Evolutionary conservation across 2,329 filamentous ascomycete species (phyloP).

Genomic region (Mollisia scopiformis): DNA sequence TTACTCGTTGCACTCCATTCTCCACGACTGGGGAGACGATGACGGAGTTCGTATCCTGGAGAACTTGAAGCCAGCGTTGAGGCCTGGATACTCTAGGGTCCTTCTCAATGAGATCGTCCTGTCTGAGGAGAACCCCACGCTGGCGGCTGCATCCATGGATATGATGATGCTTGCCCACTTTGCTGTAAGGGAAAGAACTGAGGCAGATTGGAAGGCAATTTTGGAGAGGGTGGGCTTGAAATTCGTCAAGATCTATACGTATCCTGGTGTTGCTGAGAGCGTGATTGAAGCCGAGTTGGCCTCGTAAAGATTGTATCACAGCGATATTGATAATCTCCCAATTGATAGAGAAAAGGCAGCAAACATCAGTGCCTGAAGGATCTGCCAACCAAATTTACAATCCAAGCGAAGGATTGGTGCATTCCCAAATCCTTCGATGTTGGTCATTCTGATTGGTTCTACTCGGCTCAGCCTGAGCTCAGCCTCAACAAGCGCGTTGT

Average conservation of each 20-base stretch:
- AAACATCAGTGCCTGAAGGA: too few relatives aligned
- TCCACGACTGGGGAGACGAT: constrained; percentile 38
- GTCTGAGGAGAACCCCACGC: constrained; percentile 32
- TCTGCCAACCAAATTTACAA: too few relatives aligned
- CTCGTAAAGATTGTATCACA: too few relatives aligned
- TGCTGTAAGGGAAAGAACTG: constrained; percentile 19
- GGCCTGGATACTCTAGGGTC: constrained; percentile 23
- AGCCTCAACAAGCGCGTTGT: too few relatives aligned
- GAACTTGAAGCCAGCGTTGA: constrained; percentile 26
- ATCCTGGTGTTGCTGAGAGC: constrained; percentile 10
- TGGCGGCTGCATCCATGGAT: constrained; percentile 39
- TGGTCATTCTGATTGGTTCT: too few relatives aligned
- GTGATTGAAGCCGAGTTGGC: constrained; percentile 8
- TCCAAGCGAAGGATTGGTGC: too few relatives aligned
- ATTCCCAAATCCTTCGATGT: too few relatives aligned
- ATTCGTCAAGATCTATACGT: constrained; percentile 4
- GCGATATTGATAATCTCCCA: too few relatives aligned
- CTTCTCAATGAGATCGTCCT: constrained; percentile 26
- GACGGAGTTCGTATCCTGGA: constrained; percentile 29
- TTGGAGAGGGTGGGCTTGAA: constrained; percentile 8
- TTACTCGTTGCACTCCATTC: constrained; percentile 33
- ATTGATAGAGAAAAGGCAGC: too few relatives aligned
- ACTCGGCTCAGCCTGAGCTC: too few relatives aligned
- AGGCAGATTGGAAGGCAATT: constrained; percentile 13
- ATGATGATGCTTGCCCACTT: constrained; percentile 39